Percentiles rank a stretch among this genome's conserved stretches.
Evolutionary conservation across 768 basidiomycete species (phyloP).

Genomic region (Xanthoconium purpureum): DNA sequence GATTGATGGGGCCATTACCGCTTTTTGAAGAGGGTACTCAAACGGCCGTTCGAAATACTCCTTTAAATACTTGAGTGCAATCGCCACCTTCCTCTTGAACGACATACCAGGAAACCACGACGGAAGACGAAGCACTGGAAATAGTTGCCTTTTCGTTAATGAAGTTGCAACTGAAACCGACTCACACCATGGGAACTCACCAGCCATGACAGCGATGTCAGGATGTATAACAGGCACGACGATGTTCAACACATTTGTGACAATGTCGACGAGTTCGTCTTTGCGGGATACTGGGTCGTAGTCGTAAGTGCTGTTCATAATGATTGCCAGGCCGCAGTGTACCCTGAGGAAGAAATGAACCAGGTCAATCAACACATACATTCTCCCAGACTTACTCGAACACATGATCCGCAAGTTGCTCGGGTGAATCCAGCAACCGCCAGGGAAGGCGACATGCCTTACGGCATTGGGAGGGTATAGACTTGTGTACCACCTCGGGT

Average conservation of each 20-base stretch:
- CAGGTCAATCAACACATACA: background rate
- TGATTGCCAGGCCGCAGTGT: background rate
- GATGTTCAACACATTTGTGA: background rate
- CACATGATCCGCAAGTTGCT: background rate
- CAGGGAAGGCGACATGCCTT: slow-evolving; percentile 3
- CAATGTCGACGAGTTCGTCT: slow-evolving; percentile 2
- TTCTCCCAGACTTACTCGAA: slow-evolving; percentile 3
- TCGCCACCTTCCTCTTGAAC: background rate
- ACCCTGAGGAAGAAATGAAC: background rate
- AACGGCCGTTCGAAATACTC: background rate
- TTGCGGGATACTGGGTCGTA: background rate
- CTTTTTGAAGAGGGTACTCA: background rate
- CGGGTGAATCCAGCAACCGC: background rate
- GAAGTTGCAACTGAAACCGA: background rate
- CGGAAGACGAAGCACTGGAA: background rate
- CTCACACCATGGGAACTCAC: slow-evolving; percentile 1
- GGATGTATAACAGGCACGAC: background rate
- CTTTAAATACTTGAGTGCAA: background rate
- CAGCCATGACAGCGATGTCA: background rate
- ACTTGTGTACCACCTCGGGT: background rate
- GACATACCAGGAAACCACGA: background rate
- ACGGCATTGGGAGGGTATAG: background rate
- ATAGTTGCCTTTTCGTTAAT: background rate
- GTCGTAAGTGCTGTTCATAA: slow-evolving; percentile 4
- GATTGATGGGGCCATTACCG: background rate